Evolutionary conservation across 306 rosid genomes (phyloP).

Genomic region (Malus fusca): DNA sequence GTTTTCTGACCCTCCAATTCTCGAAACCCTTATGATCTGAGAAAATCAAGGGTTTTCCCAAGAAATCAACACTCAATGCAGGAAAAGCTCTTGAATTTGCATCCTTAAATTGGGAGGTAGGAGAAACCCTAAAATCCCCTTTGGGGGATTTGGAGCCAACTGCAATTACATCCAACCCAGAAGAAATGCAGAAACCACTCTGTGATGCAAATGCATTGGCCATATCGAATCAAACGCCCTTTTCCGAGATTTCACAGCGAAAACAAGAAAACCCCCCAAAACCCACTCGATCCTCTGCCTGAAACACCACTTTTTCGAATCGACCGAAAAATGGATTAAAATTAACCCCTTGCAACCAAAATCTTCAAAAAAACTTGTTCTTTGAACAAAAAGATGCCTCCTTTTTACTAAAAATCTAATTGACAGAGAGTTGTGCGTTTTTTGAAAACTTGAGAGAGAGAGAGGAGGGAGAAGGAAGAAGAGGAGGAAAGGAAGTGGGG

Average conservation of each 20-base stretch:
- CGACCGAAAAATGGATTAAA: not conserved
- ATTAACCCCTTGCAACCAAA: not conserved
- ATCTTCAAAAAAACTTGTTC: not conserved
- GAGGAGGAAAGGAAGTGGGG: not conserved
- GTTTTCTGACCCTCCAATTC: slow-evolving; percentile 22
- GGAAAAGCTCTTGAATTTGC: slow-evolving; percentile 24
- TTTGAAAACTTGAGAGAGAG: not conserved
- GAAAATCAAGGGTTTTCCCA: slow-evolving; percentile 27
- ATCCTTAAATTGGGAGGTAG: slow-evolving; percentile 9
- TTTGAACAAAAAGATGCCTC: not conserved
- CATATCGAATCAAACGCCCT: not conserved
- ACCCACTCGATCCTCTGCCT: not conserved
- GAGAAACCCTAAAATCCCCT: slow-evolving; percentile 21
- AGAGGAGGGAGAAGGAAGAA: not conserved
- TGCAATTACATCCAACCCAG: slow-evolving; percentile 34
- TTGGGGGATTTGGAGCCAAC: slow-evolving; percentile 22
- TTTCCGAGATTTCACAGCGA: not conserved
- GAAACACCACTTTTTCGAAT: not conserved
- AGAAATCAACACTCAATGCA: slow-evolving; percentile 25
- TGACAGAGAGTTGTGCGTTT: not conserved
- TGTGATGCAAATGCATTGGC: slow-evolving; percentile 38
- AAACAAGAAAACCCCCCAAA: slow-evolving; percentile 9
- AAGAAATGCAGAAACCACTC: slow-evolving; percentile 28
- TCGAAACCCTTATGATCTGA: slow-evolving; percentile 25
- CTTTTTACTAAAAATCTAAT: not conserved